Percentiles rank a stretch among this genome's conserved stretches.
Evolutionary conservation across 805 yeast genomes (phyloP).

Genomic region (Cyberlindnera xishuangbannaensis): DNA sequence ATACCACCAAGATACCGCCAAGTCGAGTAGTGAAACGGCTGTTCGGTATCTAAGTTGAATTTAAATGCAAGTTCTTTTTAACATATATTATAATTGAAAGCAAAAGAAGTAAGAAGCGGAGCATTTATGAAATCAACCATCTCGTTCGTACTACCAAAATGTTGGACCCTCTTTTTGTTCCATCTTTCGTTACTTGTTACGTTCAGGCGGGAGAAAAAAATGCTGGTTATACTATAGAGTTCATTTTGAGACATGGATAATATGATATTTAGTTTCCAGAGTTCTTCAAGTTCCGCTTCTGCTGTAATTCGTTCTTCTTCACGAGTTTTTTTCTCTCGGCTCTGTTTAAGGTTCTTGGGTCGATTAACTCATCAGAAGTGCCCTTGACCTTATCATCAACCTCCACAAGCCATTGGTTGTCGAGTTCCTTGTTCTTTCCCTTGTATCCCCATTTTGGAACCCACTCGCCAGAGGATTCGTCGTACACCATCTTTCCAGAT

Average conservation of each 20-base stretch:
- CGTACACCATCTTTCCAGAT: slow-evolving; percentile 83
- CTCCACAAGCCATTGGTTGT: slow-evolving; percentile 94
- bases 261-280: slow-evolving; percentile 1
- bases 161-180: neutral
- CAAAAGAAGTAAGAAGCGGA: neutral
- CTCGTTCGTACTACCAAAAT: neutral
- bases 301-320: slow-evolving; percentile 80
- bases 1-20: slow-evolving; percentile 10
- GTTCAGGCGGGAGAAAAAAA: too few species aligned
- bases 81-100: neutral
- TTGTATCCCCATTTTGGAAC: slow-evolving; percentile 98
- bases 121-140: neutral
- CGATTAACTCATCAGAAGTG: slow-evolving; percentile 60
- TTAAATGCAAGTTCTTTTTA: neutral
- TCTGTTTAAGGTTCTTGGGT: slow-evolving; percentile 80
- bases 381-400: slow-evolving; percentile 68
- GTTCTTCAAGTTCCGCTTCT: slow-evolving; percentile 63
- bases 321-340: slow-evolving; percentile 78
- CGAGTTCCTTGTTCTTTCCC: slow-evolving; percentile 84
- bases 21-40: slow-evolving; percentile 19
- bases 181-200: neutral
- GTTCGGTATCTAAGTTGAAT: slow-evolving; percentile 15
- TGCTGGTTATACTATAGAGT: too few species aligned
- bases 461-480: slow-evolving; percentile 91
- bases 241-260: too few species aligned